Percentiles rank a stretch among this genome's conserved stretches.
Evolutionary conservation across 257 asterid genomes (phyloP).

Genomic region (Penstemon davidsonii): DNA sequence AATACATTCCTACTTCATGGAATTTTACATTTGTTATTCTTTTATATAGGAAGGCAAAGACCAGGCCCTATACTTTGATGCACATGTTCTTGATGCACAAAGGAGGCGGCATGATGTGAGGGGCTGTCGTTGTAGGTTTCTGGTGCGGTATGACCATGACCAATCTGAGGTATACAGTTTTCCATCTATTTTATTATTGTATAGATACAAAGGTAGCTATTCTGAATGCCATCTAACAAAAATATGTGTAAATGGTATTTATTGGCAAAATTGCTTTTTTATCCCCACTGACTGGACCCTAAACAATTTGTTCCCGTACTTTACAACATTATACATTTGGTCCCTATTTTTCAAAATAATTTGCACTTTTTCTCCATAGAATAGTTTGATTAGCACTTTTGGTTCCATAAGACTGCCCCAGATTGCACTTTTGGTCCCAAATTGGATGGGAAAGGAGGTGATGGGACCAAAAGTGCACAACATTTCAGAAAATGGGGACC

Average conservation of each 20-base stretch:
- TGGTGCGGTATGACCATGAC: conserved; percentile 94
- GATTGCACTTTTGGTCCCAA: too few species aligned
- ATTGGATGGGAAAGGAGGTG: too few species aligned
- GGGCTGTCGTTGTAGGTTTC: conserved; percentile 97
- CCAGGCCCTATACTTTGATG: conserved; percentile 96
- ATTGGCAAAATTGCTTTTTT: not conserved
- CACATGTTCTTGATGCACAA: conserved; percentile 93
- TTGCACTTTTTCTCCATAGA: too few species aligned
- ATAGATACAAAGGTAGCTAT: not conserved
- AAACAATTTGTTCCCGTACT: too few species aligned
- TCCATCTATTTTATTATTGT: not conserved
- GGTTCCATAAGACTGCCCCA: too few species aligned
- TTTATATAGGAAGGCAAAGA: conserved; percentile 88
- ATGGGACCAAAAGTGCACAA: too few species aligned
- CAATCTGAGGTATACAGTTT: conserved; percentile 73
- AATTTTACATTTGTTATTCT: conserved; percentile 16
- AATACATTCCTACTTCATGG: not conserved
- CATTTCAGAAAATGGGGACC: too few species aligned
- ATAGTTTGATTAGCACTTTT: too few species aligned
- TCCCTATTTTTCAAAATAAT: not conserved
- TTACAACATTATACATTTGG: not conserved
- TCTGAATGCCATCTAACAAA: not conserved
- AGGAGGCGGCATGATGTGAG: conserved; percentile 96
- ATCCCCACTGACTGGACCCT: too few species aligned
- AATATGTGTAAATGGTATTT: not conserved